A percentile compares a stretch with the other conserved stretches of the same genome.
Evolutionary conservation across 2,329 filamentous ascomycete genomes (phyloP).

Genomic region (Meredithiella fracta): DNA sequence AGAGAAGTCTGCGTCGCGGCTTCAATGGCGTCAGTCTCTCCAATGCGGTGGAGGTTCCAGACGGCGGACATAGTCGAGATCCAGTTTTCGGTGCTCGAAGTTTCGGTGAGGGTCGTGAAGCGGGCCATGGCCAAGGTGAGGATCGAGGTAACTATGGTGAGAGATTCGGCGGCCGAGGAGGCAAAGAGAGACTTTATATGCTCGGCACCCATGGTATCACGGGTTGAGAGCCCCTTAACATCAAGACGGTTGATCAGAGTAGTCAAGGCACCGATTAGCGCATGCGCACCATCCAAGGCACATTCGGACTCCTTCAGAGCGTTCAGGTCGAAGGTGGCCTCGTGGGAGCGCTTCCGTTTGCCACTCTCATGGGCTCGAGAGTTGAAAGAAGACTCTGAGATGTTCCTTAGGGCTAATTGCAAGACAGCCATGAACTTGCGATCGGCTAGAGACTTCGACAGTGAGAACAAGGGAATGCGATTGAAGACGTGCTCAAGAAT

Average conservation of each 20-base stretch:
- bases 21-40: constrained; percentile 29
- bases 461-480: constrained; percentile 49
- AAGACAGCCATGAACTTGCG: constrained; percentile 51
- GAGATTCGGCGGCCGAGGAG: constrained; percentile 30
- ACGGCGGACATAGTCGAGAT: constrained; percentile 28
- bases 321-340: neutral
- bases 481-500: constrained; percentile 44
- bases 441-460: constrained; percentile 56
- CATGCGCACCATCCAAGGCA: constrained; percentile 31
- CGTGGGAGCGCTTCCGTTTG: constrained; percentile 31
- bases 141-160: constrained; percentile 29
- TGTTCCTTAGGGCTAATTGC: constrained; percentile 47
- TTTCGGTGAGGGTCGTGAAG: neutral
- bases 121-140: constrained; percentile 22
- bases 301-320: constrained; percentile 24
- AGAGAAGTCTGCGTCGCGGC: constrained; percentile 32
- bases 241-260: constrained; percentile 31
- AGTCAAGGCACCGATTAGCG: constrained; percentile 31
- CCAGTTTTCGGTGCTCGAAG: constrained; percentile 26
- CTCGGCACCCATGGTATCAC: constrained; percentile 37
- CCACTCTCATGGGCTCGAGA: constrained; percentile 17
- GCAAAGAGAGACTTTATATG: constrained; percentile 42
- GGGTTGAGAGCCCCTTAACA: constrained; percentile 22
- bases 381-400: constrained; percentile 22
- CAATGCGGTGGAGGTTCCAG: constrained; percentile 40